These are phyloP conservation scores for Myriosclerotinia duriaeana DNA, from an alignment of 2,329 filamentous ascomycete species.

Conservation along the genomic window DNA sequence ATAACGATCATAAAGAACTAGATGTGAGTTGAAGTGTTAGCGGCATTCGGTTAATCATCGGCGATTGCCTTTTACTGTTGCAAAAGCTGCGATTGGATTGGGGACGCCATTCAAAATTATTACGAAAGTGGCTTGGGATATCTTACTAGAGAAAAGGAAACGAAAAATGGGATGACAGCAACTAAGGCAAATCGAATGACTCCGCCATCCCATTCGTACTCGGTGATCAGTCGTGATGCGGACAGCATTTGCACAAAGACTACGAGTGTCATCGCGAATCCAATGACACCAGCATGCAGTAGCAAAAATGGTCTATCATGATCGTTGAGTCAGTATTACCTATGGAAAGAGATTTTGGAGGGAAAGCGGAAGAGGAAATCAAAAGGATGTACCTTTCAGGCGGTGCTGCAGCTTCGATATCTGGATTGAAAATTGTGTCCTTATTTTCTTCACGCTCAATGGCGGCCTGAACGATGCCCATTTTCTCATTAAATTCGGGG, in stretches of 20 bases:
- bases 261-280: conserved; percentile 29
- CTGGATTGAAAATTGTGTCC: conserved; percentile 29
- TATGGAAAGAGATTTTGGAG: no score
- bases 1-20: conserved; percentile 29
- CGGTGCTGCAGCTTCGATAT: conserved; percentile 24
- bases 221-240: conserved; percentile 28
- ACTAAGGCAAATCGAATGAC: conserved; percentile 30
- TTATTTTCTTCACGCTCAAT: conserved; percentile 31
- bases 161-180: conserved; percentile 28
- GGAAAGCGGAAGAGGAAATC: no score
- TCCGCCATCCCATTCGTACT: conserved; percentile 30
- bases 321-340: no score
- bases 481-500: conserved; percentile 27
- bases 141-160: conserved; percentile 39
- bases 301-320: conserved; percentile 25
- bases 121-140: conserved; percentile 13
- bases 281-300: conserved; percentile 29
- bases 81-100: neutral
- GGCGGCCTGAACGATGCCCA: conserved; percentile 28
- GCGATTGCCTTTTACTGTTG: neutral
- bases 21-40: conserved; percentile 37
- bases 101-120: neutral
- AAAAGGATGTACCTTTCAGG: conserved; percentile 18
- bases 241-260: conserved; percentile 32
- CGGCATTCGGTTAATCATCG: neutral